Evolutionary conservation across 805 yeast genomes (phyloP), one percentile per base, ranked within the genome.

Genomic region (Torulaspora maleeae): DNA sequence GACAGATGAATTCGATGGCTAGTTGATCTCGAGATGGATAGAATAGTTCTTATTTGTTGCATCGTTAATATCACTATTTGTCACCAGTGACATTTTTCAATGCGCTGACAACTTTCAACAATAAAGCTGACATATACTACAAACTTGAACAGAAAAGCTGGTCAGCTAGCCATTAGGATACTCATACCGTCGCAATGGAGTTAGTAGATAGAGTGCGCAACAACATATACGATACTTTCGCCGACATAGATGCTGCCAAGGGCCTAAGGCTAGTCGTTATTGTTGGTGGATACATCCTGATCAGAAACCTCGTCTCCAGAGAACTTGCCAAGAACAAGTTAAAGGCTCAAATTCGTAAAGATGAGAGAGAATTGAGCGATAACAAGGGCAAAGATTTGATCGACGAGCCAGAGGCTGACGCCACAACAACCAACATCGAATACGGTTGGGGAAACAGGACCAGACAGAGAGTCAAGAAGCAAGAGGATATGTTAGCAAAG

Each of bases 361-460:
- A 56, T 43, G 56, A 61, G 33, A 45, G 47, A 17, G 54, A 47
- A 16, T 44, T 45, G 24, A 57, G 61, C 20, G 68, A 67, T n/a
- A 67, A 66, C 17, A 62, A 55, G 5, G 70, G 67, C 33, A 68
- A 68, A 11, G 58, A 59, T 7, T 46, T 66, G 12, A 53, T 68
- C 4, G 72, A 67, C 10, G 58, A 64, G 28, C 70, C 72, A 35
- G 68, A 63, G 22, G 56, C 59, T 27, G 71, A 67, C 19, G 67
- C 61, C 24, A 56, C 61, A 28, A 73, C 68, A 25, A 63, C 70
- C 38, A 62, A 69, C 35, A 68, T 68, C 33, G 46, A 49, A 10
- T 84, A 84, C 71, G 91, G 93, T 24, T 84, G 89, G 88, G 93
- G 93, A 44, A 85, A 84, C 61, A 74, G 75, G 58, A 83, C 90